Evolutionary conservation across 2,329 filamentous ascomycete genomes (phyloP).

Genomic region (Colletotrichum liaoningense): DNA sequence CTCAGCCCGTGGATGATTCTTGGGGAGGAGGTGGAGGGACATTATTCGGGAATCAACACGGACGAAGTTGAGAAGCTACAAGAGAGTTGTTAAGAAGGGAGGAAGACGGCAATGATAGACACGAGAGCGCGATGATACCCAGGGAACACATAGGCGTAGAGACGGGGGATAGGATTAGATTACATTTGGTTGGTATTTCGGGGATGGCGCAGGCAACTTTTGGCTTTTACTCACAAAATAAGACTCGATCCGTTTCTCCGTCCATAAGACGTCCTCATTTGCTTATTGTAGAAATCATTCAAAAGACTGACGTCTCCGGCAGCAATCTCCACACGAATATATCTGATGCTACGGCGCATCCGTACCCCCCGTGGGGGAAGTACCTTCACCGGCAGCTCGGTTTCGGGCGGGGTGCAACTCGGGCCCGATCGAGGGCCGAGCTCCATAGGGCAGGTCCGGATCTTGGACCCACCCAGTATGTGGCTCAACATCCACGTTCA

Average conservation of each 20-base stretch:
- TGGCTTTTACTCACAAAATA: background rate
- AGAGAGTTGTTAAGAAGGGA: constrained; percentile 30
- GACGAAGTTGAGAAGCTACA: constrained; percentile 34
- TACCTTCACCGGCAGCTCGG: background rate
- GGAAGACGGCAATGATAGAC: background rate
- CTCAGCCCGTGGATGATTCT: constrained; percentile 63
- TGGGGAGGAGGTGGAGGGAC: constrained; percentile 49
- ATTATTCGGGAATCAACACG: constrained; percentile 52
- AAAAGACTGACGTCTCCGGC: no score
- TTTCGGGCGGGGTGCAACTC: constrained; percentile 7
- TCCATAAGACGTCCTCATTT: background rate
- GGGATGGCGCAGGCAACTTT: background rate
- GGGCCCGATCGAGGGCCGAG: constrained; percentile 3
- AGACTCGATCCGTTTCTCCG: background rate
- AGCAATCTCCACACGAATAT: background rate
- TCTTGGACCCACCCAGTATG: background rate
- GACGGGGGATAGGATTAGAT: background rate
- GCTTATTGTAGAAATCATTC: no score
- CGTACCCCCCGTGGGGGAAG: background rate
- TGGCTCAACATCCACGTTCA: background rate
- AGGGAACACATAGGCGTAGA: background rate
- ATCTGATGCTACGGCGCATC: background rate
- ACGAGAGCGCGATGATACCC: constrained; percentile 14
- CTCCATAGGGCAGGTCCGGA: background rate
- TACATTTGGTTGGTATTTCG: background rate